Base-by-base conservation (phyloP, 2,329 filamentous ascomycete genomes). In the Alternaria dauci region DNA sequence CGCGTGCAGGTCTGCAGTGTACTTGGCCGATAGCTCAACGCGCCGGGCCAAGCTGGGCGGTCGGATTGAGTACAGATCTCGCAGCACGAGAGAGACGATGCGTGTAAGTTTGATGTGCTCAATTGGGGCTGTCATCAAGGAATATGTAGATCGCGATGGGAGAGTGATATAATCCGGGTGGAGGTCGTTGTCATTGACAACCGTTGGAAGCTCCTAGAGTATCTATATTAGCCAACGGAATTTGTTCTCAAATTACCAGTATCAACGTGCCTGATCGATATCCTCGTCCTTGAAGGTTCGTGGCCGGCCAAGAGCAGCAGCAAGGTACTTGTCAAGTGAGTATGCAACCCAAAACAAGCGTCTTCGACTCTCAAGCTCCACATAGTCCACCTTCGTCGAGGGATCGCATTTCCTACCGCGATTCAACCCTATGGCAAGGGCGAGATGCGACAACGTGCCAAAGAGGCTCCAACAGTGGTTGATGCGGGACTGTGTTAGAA, bases 321-420 rank as follows among this genome's bases (percentile, higher is more conserved):
- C 85, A 1, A 90, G 77, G 57, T 89, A 89, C 52, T 86, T 87
- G 69, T 90, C 87, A 1, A 89, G 75, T 0, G 84, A 85, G 67
- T 89, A 90, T 0, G 85, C 83, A 3, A 83, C 84, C 88, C 88
- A 89, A 53, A 91, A 89, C 0, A 87, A 82, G 8, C 87, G 79
- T 58, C 85, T 85, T 1, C 85, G 81, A 42, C 85, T 84, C 60
- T 89, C 86, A 0, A 76, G 73, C 3, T 81, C 73, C 8, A 84
- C 79, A 46, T 83, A 83, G 60, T 86, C 81, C 1, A 77, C 63
- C 8, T 69, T 74, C 1, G 66, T 71, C 20, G 76, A 70, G 26
- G 57, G 65, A 46, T 71, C 65, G 26, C 62, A 71, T 48, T 76
- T 78, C 46, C 78, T 72, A 3, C 78, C 76, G 18, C 81, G 74